phyloP scores from a whole-genome alignment of 805 yeast genomes.

The Nakazawaea ernobii region DNA sequence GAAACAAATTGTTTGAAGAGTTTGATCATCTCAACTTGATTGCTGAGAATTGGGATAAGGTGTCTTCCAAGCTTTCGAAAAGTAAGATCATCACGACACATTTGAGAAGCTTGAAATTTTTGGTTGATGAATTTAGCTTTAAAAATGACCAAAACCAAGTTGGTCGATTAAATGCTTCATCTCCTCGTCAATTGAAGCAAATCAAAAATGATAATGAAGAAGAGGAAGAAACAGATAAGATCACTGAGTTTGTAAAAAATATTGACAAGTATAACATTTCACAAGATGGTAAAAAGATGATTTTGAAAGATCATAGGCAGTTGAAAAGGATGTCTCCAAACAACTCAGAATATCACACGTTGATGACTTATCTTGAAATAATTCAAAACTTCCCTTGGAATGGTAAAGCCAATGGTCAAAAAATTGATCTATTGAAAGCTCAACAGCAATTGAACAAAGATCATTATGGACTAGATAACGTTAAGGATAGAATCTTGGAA shows the following conservation, averaged over 20 bases:
- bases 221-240: constrained; percentile 31
- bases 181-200: too few species aligned
- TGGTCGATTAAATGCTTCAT: too few species aligned
- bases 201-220: constrained; percentile 29
- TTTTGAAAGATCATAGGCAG: constrained; percentile 48
- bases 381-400: constrained; percentile 62
- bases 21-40: constrained; percentile 20
- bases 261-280: constrained; percentile 28
- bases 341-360: constrained; percentile 58
- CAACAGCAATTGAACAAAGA: constrained; percentile 60
- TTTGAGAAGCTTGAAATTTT: constrained; percentile 19
- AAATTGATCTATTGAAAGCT: constrained; percentile 48
- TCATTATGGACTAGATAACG: constrained; percentile 71
- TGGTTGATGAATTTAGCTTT: constrained; percentile 16
- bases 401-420: constrained; percentile 24
- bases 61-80: constrained; percentile 19
- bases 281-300: constrained; percentile 34
- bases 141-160: constrained; percentile 8
- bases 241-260: constrained; percentile 24
- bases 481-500: constrained; percentile 70
- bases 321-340: constrained; percentile 49
- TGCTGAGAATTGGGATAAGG: constrained; percentile 22
- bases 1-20: constrained; percentile 20
- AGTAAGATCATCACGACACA: constrained; percentile 24
- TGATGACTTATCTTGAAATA: constrained; percentile 58